A percentile compares a stretch with the other conserved stretches of the same genome.
Conservation (phyloP, 75 land plant species). For the Ceratopteris richardii region DNA sequence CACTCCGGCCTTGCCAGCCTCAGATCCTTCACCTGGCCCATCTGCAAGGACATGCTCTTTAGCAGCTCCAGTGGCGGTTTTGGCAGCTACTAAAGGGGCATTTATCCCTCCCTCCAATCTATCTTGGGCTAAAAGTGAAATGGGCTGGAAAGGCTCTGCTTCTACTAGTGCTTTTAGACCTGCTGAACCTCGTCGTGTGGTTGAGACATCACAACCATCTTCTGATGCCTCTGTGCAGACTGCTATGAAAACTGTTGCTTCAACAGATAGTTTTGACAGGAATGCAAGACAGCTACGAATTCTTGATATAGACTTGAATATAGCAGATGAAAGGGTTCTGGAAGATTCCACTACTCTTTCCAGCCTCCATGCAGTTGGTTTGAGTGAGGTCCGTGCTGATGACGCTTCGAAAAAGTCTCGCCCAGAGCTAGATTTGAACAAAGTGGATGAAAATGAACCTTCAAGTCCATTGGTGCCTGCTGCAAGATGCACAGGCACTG, state of each 20-base stretch:
- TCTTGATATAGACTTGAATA: conserved; percentile 82
- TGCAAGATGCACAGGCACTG: not conserved
- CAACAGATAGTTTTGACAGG: too few species aligned
- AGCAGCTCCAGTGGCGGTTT: conserved; percentile 45
- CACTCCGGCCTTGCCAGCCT: conserved; percentile 3
- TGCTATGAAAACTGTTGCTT: not conserved
- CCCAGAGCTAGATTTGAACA: conserved; percentile 80
- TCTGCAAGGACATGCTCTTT: conserved; percentile 18
- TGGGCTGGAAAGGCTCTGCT: conserved; percentile 96
- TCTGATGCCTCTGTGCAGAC: conserved; percentile 21
- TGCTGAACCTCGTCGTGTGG: conserved; percentile 12
- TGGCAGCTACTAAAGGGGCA: conserved; percentile 78
- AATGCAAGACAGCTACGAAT: conserved; percentile 34
- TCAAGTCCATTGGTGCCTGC: conserved; percentile 16
- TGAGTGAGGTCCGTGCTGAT: not conserved
- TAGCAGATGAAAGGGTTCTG: conserved; percentile 59
- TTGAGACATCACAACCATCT: conserved; percentile 33
- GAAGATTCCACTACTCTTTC: conserved; percentile 31
- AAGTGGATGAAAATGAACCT: conserved; percentile 51
- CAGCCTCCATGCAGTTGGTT: not conserved
- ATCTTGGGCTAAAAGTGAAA: conserved; percentile 49
- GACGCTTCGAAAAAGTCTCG: conserved; percentile 23
- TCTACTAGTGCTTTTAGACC: conserved; percentile 97
- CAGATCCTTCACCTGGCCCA: conserved; percentile 10
- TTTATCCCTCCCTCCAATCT: conserved; percentile 60